phyloP scores from a whole-genome alignment of 805 yeast species.

The Alloascoidea hylecoeti region DNA sequence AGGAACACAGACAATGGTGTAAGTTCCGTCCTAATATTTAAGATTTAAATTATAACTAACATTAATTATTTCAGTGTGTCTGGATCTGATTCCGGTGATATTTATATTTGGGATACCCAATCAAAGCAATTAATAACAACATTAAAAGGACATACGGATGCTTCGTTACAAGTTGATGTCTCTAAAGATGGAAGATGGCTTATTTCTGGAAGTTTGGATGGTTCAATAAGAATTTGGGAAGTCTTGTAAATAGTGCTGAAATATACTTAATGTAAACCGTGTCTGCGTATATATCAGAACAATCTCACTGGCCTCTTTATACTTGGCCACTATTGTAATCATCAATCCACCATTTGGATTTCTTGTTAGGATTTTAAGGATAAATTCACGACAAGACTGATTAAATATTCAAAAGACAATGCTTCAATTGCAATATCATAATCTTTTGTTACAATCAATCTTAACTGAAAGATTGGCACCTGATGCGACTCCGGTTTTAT shows the following conservation, averaged over 20 bases:
- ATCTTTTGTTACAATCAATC: slow-evolving; percentile 69
- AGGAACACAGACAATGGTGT: slow-evolving; percentile 23
- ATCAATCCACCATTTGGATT: too few relatives aligned
- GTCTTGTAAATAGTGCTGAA: too few relatives aligned
- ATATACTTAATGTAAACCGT: too few relatives aligned
- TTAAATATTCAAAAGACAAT: slow-evolving; percentile 23
- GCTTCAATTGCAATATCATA: slow-evolving; percentile 79
- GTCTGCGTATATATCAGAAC: too few relatives aligned
- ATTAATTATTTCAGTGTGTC: slow-evolving; percentile 21
- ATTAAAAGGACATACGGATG: slow-evolving; percentile 11
- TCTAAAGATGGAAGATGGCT: neutral
- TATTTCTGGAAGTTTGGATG: neutral
- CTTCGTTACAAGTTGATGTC: slow-evolving; percentile 1
- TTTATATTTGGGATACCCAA: slow-evolving; percentile 58
- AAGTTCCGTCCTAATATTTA: slow-evolving; percentile 2
- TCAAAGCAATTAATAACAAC: slow-evolving; percentile 30
- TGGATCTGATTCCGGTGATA: slow-evolving; percentile 42
- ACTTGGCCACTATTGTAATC: too few relatives aligned
- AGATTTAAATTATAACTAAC: neutral
- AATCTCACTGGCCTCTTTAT: too few relatives aligned
- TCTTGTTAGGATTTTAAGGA: too few relatives aligned
- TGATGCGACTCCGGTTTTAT: slow-evolving; percentile 31
- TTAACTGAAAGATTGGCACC: slow-evolving; percentile 52
- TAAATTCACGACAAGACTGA: too few relatives aligned
- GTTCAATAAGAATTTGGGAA: neutral